Percentiles rank a stretch among this genome's conserved stretches.
Evolutionary conservation across 2,329 filamentous ascomycete species (phyloP).

Genomic region (Salinomyces thailandicus): DNA sequence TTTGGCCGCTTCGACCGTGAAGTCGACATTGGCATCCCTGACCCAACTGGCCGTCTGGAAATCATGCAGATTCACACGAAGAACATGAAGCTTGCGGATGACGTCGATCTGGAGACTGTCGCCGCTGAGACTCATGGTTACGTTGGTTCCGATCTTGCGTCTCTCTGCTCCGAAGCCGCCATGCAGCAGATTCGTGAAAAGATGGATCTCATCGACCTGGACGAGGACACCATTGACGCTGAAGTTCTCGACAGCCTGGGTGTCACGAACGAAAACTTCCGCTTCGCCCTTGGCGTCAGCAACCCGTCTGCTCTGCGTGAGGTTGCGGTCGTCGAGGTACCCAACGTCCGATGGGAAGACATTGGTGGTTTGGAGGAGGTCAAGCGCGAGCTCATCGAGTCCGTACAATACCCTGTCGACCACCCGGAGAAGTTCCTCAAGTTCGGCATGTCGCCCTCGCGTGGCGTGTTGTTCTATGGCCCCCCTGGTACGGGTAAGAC

Average conservation of each 20-base stretch:
- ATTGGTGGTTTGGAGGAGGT: constrained; percentile 96
- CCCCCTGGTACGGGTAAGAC: constrained; percentile 99
- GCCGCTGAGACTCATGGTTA: constrained; percentile 98
- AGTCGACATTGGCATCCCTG: constrained; percentile 95
- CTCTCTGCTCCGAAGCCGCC: constrained; percentile 94
- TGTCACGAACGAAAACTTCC: constrained; percentile 99
- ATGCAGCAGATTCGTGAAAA: constrained; percentile 99
- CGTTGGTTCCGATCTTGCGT: constrained; percentile 95
- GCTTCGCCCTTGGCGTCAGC: constrained; percentile 92
- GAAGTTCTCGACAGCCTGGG: constrained; percentile 96
- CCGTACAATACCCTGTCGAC: constrained; percentile 96
- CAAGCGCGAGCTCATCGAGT: constrained; percentile 99
- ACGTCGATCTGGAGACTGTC: constrained; percentile 93
- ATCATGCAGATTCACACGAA: constrained; percentile 99
- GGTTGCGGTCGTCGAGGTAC: constrained; percentile 96
- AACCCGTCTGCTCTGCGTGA: constrained; percentile 98
- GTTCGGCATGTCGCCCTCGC: constrained; percentile 94
- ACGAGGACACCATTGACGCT: constrained; percentile 97
- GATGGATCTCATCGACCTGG: constrained; percentile 98
- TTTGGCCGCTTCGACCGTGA: constrained; percentile 99
- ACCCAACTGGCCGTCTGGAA: constrained; percentile 95
- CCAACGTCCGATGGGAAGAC: constrained; percentile 98
- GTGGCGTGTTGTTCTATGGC: constrained; percentile 97
- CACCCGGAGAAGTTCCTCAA: constrained; percentile 99
- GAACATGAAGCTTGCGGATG: constrained; percentile 99